These are phyloP conservation scores for Hansenula anomala DNA, from an alignment of 1,139 yeast genomes.

Conservation along the genomic window DNA sequence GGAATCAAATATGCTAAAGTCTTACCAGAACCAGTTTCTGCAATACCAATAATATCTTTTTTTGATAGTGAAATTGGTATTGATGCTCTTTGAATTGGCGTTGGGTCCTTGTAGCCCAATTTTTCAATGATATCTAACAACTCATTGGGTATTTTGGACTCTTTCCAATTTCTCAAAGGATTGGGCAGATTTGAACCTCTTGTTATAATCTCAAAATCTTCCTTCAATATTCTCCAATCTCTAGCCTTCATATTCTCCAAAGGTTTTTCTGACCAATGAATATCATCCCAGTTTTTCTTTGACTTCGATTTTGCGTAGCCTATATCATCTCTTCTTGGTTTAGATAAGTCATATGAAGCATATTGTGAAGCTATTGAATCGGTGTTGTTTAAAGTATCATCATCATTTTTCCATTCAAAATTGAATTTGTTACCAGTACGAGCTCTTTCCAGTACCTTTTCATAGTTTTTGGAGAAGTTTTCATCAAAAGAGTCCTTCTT, in stretches of 20 bases:
- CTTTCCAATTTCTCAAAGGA: constrained; percentile 76
- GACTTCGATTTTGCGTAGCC: constrained; percentile 3
- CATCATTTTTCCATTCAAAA: constrained; percentile 67
- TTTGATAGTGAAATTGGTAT: constrained; percentile 64
- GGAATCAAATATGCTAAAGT: constrained; percentile 84
- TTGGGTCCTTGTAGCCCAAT: constrained; percentile 58
- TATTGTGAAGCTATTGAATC: constrained; percentile 36
- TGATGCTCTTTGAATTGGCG: constrained; percentile 88
- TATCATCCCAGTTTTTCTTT: constrained; percentile 23
- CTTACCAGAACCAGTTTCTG: constrained; percentile 96
- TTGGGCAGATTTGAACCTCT: constrained; percentile 45
- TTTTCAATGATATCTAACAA: constrained; percentile 34
- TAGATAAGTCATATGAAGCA: neutral
- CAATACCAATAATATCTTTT: constrained; percentile 80
- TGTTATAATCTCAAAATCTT: constrained; percentile 65
- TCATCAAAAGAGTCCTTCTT: constrained; percentile 10
- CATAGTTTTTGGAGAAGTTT: constrained; percentile 15
- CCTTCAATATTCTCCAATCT: constrained; percentile 88
- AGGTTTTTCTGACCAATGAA: constrained; percentile 71
- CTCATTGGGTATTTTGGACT: constrained; percentile 43
- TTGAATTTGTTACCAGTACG: constrained; percentile 38
- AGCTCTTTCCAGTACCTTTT: constrained; percentile 3
- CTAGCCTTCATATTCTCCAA: constrained; percentile 63
- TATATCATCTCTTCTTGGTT: constrained; percentile 10
- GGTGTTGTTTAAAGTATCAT: constrained; percentile 56